Evolutionary conservation across 305 asterid genomes (phyloP).

Genomic region (Striga hermonthica): DNA sequence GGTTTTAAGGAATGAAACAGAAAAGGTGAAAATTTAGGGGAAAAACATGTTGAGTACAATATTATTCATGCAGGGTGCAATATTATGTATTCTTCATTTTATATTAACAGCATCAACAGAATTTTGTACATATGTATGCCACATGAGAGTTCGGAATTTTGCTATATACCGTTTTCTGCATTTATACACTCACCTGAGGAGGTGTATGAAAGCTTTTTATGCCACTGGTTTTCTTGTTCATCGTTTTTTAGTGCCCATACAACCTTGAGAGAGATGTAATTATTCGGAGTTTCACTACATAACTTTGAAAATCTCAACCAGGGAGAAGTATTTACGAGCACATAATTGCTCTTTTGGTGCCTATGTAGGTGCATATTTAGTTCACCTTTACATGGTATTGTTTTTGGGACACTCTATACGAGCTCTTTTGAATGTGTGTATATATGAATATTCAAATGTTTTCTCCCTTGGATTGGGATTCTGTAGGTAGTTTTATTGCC

Average conservation of each 20-base stretch:
- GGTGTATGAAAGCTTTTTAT: not conserved
- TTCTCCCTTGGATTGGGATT: too few relatives aligned
- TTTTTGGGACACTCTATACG: not conserved
- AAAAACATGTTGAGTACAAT: too few relatives aligned
- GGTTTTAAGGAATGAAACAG: too few relatives aligned
- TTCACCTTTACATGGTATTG: not conserved
- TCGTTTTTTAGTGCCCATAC: not conserved
- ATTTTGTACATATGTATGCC: not conserved
- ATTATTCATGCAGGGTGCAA: too few relatives aligned
- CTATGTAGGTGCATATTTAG: not conserved
- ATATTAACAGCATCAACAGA: not conserved
- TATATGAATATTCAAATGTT: too few relatives aligned
- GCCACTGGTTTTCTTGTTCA: constrained; percentile 11
- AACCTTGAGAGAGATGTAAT: constrained; percentile 1
- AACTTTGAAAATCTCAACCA: not conserved
- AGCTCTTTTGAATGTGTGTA: too few relatives aligned
- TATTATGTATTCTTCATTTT: not conserved
- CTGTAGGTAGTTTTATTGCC: too few relatives aligned
- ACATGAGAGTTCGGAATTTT: not conserved
- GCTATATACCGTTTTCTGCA: not conserved
- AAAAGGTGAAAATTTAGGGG: not conserved
- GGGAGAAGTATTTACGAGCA: not conserved
- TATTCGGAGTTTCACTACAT: not conserved
- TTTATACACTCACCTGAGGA: not conserved
- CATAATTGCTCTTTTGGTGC: not conserved